These are phyloP conservation scores for Lignosus rhinocerotis DNA, from an alignment of 1,284 basidiomycete genomes.

Conservation along the genomic window DNA sequence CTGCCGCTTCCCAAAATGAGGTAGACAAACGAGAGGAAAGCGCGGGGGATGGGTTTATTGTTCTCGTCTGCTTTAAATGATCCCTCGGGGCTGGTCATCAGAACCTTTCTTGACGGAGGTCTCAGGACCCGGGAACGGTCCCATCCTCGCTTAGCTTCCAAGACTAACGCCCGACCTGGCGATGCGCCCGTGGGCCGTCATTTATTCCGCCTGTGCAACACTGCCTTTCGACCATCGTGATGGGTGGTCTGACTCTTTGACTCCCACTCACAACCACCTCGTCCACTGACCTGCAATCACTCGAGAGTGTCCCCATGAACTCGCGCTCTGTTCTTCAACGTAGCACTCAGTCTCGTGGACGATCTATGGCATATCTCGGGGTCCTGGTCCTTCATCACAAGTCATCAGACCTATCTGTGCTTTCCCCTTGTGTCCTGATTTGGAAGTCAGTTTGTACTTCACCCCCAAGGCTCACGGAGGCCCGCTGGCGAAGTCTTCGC, in stretches of 20 bases:
- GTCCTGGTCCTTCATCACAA: constrained; percentile 11
- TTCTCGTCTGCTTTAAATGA: constrained; percentile 24
- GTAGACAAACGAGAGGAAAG: constrained; percentile 22
- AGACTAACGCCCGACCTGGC: constrained; percentile 1
- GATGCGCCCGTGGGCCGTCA: neutral
- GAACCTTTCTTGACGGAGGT: constrained; percentile 5
- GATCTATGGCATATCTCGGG: constrained; percentile 10
- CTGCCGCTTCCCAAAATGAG: constrained; percentile 18
- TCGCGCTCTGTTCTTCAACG: neutral
- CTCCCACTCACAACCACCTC: neutral
- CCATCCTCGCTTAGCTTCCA: constrained; percentile 7
- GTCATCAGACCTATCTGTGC: constrained; percentile 12
- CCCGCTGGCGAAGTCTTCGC: constrained; percentile 9
- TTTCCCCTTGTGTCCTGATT: constrained; percentile 21
- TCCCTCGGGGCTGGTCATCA: constrained; percentile 14
- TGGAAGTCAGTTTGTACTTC: constrained; percentile 21
- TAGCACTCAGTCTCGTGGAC: neutral
- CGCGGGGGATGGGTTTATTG: constrained; percentile 21
- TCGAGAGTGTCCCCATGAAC: neutral
- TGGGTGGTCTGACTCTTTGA: neutral
- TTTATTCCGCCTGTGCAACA: neutral
- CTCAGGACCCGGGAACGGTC: constrained; percentile 14
- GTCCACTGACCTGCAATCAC: neutral
- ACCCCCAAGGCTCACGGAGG: constrained; percentile 4
- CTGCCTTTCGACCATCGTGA: constrained; percentile 1